Evolutionary conservation across 2,329 filamentous ascomycete genomes (phyloP), one percentile per base, ranked within the genome.

Genomic region (Penicillium glabrum): DNA sequence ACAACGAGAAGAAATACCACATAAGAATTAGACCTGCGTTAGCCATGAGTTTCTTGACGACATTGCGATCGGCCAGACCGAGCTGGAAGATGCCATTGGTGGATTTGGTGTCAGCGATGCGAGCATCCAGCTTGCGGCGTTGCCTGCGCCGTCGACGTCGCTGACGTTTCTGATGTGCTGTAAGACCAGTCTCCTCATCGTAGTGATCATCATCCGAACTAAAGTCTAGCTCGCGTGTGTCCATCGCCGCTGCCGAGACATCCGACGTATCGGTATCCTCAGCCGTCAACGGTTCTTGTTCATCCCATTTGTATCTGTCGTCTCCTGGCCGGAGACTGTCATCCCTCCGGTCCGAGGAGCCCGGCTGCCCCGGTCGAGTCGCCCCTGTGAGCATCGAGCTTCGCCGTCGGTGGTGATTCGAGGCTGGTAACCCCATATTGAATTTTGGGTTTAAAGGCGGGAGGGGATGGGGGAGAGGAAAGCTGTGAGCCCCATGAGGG

Each of bases 1-100:
- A 91, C 63, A 98, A 84, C 19, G 93, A 97, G 76, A 98, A 98
- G 39, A 92, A 78, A 72, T 90, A 95, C 93, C 95, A 99, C 61
- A 96, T 76, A 24, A 84, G 83, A 62, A 98, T 96, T 63, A 99
- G 79, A n/a, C 83, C 69, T n/a, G 82, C 83, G 73, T 98, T 97
- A 69, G 93, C 79, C 56, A 88, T 72, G 54, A 93, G 78, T 56
- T 82, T 86, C 71, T 80, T 87, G 48, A 91, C 61, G 39, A 98
- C 84, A 67, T 83, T 87, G 71, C 86, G 83, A 76, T 95, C 89
- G 7, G 90, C 91, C 69, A 91, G 79, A 67, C 86, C 61, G 45
- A 70, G 31, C 49, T 63, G 57, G 21, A 88, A 75, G 86, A 86
- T 64, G 52, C 93, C 90, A 63, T 88, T 82, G n/a, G 87, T 86